phyloP scores from a whole-genome alignment of 306 rosid genomes.

The Medicago arabica region DNA sequence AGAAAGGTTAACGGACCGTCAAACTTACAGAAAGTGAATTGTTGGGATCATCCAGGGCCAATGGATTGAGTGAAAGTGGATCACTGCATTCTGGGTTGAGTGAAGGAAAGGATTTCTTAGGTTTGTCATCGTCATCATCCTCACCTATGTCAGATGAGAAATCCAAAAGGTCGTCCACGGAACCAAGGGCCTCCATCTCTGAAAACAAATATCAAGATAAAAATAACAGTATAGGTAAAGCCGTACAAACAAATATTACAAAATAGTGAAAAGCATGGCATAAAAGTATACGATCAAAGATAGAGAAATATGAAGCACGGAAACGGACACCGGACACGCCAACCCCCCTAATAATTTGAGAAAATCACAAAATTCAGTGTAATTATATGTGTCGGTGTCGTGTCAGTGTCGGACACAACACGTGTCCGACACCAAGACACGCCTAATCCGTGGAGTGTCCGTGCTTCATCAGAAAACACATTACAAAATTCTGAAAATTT shows the following conservation, averaged over 20 bases:
- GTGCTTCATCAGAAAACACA: too few relatives aligned
- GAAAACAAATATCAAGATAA: slow-evolving; percentile 38
- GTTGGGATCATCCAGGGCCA: slow-evolving; percentile 50
- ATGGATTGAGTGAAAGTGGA: slow-evolving; percentile 41
- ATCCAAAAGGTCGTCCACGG: slow-evolving; percentile 73
- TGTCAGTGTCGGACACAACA: too few relatives aligned
- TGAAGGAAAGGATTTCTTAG: slow-evolving; percentile 40
- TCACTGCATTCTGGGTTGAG: slow-evolving; percentile 40
- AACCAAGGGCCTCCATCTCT: slow-evolving; percentile 68
- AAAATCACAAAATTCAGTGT: too few relatives aligned
- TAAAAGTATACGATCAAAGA: neutral
- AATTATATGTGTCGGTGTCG: too few relatives aligned
- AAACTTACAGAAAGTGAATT: slow-evolving; percentile 67
- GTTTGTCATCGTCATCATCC: slow-evolving; percentile 54
- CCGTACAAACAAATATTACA: slow-evolving; percentile 6
- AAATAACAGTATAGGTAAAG: neutral
- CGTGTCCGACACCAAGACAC: too few relatives aligned
- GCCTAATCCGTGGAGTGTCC: too few relatives aligned
- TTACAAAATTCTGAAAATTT: neutral
- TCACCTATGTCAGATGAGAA: slow-evolving; percentile 71
- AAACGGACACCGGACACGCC: too few relatives aligned
- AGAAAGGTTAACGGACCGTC: neutral
- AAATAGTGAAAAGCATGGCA: slow-evolving; percentile 19
- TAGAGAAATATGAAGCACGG: too few relatives aligned
- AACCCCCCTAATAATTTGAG: too few relatives aligned